Evolutionary conservation across 305 asterid species (phyloP), one percentile per base, ranked within the genome.

Genomic region (Caryopteris hybrid): DNA sequence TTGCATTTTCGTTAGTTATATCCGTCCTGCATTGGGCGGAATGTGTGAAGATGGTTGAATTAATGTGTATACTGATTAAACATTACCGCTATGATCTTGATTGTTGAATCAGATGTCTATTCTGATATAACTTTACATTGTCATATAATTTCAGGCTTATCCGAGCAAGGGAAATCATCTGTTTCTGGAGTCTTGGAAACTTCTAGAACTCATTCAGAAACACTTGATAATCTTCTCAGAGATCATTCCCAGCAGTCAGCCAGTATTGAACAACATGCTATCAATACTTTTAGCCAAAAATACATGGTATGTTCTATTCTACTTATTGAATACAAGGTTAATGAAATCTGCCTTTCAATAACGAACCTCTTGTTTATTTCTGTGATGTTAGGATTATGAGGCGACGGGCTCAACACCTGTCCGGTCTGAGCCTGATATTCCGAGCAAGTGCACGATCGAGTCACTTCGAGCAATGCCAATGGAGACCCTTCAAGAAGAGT

Each of bases 381-480:
- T 8, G 45, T 62, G 38, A 54, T 67, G 12, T 2, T 66, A 83
- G 85, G 85, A 80, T 58, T 83, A 82, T 20, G 81, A 82, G 66
- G 72, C 87, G 10, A 76, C 79, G 0, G 85, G 88, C 10, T 67
- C 76, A 38, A 83, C 88, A 6, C 88, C 88, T 20, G 51, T 73
- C 13, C 60, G 77, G 38, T 53, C 52, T 6, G 85, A 91, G 77
- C 65, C 84, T 0, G 88, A 82, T 47, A 74, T 85, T 74, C 97
- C 97, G 6, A 82, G 82, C 83, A 87, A 88, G 70, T 77, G 75
- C 43, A 79, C 85, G 0, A 91, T 88, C 0, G 97, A 91, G 80
- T 83, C 93, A 23, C 88, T 91, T 2, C 76, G 91, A 41, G 79
- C 96, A 47, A 75, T 83, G 95, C 95, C 96, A n/a, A 71, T 84